Conservation (phyloP, 208 protist species). For the Phytomonas sp. region DNA sequence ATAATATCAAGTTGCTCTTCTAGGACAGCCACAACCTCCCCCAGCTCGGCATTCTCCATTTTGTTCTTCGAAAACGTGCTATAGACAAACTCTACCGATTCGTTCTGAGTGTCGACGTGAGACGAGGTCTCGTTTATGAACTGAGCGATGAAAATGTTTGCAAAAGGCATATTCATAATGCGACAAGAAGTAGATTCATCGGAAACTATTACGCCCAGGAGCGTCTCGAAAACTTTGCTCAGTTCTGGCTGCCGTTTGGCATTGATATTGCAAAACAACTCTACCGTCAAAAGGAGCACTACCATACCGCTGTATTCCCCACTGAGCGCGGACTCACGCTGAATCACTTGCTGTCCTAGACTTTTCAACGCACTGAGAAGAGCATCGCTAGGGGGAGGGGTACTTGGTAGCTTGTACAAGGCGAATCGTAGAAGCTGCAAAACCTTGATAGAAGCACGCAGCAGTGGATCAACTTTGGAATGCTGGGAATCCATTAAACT, state of each 20-base stretch:
- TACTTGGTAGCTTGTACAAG: slow-evolving; percentile 36
- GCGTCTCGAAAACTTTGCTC: slow-evolving; percentile 26
- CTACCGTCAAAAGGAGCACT: slow-evolving; percentile 50
- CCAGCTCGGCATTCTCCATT: slow-evolving; percentile 31
- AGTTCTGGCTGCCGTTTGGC: slow-evolving; percentile 25
- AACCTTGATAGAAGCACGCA: slow-evolving; percentile 16
- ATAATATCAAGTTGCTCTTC: slow-evolving; percentile 65
- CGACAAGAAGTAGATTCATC: slow-evolving; percentile 40
- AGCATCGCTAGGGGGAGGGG: slow-evolving; percentile 12
- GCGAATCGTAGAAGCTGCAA: slow-evolving; percentile 59
- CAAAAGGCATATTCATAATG: slow-evolving; percentile 28
- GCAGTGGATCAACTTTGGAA: neutral
- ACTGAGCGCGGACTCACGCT: slow-evolving; percentile 34
- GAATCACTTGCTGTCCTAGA: slow-evolving; percentile 39
- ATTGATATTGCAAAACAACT: slow-evolving; percentile 74
- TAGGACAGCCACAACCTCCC: slow-evolving; percentile 39
- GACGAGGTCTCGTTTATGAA: slow-evolving; percentile 56
- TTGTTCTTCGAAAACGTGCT: slow-evolving; percentile 44
- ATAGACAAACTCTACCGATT: slow-evolving; percentile 45
- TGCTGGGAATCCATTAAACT: neutral
- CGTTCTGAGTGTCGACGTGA: slow-evolving; percentile 49
- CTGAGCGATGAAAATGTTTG: slow-evolving; percentile 65
- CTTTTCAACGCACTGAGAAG: slow-evolving; percentile 29
- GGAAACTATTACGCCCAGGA: slow-evolving; percentile 41
- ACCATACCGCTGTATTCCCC: slow-evolving; percentile 66